Conservation (phyloP, 2,329 filamentous ascomycete species). For the Fusarium dimerum region DNA sequence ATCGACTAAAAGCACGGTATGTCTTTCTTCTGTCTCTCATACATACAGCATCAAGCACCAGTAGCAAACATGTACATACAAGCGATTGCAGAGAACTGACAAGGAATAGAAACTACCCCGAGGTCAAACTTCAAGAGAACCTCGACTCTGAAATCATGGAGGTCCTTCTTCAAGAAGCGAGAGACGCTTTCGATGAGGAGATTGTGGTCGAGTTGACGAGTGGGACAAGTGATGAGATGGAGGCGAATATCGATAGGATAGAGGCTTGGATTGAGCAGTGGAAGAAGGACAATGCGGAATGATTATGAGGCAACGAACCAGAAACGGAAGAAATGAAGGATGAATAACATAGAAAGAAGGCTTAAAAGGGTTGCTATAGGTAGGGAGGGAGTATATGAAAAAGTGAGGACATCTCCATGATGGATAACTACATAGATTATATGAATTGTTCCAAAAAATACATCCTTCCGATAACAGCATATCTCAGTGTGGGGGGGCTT, state of each 20-base stretch:
- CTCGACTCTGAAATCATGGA: conserved; percentile 98
- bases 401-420: neutral
- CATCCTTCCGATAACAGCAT: neutral
- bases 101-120: conserved; percentile 68
- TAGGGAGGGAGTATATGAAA: neutral
- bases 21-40: conserved; percentile 12
- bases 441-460: neutral
- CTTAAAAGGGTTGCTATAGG: neutral
- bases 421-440: neutral
- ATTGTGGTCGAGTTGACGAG: conserved; percentile 89
- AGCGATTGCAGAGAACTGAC: conserved; percentile 1
- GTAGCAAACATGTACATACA: no score
- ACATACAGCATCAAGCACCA: neutral
- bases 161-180: conserved; percentile 85
- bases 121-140: conserved; percentile 92
- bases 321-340: neutral
- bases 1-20: conserved; percentile 75
- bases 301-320: conserved; percentile 1
- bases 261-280: conserved; percentile 80
- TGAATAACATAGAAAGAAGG: neutral
- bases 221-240: conserved; percentile 80
- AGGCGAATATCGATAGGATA: conserved; percentile 83
- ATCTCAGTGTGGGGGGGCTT: neutral
- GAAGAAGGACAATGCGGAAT: conserved; percentile 63
- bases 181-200: conserved; percentile 81